A percentile compares a stretch with the other conserved stretches of the same genome.
Evolutionary conservation across 108 stramenopile genomes (phyloP).

Genomic region (Conticribra weissflogii): DNA sequence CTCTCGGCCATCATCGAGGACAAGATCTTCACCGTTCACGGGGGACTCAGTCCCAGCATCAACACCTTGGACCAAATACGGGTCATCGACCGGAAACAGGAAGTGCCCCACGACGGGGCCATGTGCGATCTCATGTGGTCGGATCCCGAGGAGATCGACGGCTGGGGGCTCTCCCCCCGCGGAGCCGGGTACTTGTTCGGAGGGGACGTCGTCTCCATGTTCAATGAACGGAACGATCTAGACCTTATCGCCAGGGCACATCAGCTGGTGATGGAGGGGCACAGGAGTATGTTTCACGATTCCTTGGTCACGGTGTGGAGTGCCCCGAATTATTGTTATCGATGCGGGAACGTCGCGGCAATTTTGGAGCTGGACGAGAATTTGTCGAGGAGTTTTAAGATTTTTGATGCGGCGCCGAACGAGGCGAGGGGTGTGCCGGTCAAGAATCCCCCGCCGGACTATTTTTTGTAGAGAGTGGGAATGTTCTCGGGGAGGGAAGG

Average conservation of each 20-base stretch:
- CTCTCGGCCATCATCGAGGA: constrained; percentile 96
- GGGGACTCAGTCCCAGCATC: constrained; percentile 92
- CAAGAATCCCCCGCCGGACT: constrained; percentile 96
- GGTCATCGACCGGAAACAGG: constrained; percentile 98
- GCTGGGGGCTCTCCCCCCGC: constrained; percentile 97
- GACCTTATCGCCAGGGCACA: constrained; percentile 96
- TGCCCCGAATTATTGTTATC: constrained; percentile 99
- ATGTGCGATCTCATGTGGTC: constrained; percentile 99
- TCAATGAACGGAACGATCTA: constrained; percentile 93
- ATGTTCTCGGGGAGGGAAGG: too few species aligned
- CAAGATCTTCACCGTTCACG: constrained; percentile 97
- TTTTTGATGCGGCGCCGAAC: constrained; percentile 98
- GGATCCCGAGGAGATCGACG: constrained; percentile 98
- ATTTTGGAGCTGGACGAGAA: constrained; percentile 87
- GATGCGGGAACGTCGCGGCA: constrained; percentile 55
- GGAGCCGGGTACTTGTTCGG: constrained; percentile 99
- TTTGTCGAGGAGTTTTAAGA: constrained; percentile 89
- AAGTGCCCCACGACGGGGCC: constrained; percentile 99
- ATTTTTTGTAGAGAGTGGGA: constrained; percentile 98
- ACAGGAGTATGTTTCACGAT: constrained; percentile 94
- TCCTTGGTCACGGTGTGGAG: constrained; percentile 98
- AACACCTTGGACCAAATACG: constrained; percentile 98
- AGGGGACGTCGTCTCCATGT: constrained; percentile 95
- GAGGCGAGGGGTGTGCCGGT: constrained; percentile 94
- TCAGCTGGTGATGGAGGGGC: constrained; percentile 99